Percentiles rank a stretch among this genome's conserved stretches.
These are phyloP conservation scores for Pseudogymnoascus sp. DNA, from an alignment of 2,329 filamentous ascomycete genomes.

Conservation along the genomic window DNA sequence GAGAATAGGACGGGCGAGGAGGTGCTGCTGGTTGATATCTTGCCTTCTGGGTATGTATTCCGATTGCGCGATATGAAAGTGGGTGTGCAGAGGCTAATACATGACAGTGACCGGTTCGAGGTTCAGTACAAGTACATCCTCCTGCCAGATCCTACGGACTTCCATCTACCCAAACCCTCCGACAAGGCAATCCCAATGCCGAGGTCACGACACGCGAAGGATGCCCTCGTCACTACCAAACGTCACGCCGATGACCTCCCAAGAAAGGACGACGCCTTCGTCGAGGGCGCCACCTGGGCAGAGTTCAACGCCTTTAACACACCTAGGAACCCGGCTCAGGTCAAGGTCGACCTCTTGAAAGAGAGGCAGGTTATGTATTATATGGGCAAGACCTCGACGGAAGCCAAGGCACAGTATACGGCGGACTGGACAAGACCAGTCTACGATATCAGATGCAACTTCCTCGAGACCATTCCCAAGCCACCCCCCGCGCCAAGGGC, in stretches of 20 bases:
- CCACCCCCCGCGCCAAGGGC: slow-evolving; percentile 28
- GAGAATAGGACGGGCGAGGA: slow-evolving; percentile 73
- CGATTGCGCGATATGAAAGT: not conserved
- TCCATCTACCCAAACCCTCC: slow-evolving; percentile 65
- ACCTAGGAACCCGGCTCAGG: slow-evolving; percentile 49
- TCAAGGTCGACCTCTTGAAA: slow-evolving; percentile 62
- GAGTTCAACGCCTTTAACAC: slow-evolving; percentile 65
- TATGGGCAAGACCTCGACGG: slow-evolving; percentile 75
- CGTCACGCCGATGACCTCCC: slow-evolving; percentile 53
- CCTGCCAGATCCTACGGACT: slow-evolving; percentile 62
- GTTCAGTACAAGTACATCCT: slow-evolving; percentile 79
- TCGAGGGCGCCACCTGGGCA: slow-evolving; percentile 62
- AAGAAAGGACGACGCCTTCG: slow-evolving; percentile 56
- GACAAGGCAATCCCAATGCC: slow-evolving; percentile 64
- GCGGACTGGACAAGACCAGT: slow-evolving; percentile 55
- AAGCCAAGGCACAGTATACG: slow-evolving; percentile 84
- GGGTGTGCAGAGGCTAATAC: slow-evolving; percentile 32
- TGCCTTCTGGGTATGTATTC: slow-evolving; percentile 68
- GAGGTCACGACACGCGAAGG: slow-evolving; percentile 50
- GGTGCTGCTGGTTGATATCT: slow-evolving; percentile 67
- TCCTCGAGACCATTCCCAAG: slow-evolving; percentile 59
- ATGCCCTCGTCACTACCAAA: slow-evolving; percentile 58
- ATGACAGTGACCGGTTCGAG: slow-evolving; percentile 58
- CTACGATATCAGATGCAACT: slow-evolving; percentile 63
- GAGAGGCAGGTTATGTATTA: slow-evolving; percentile 81